Conservation (phyloP, 1,139 yeast species). For the Blastobotrys persicus region DNA sequence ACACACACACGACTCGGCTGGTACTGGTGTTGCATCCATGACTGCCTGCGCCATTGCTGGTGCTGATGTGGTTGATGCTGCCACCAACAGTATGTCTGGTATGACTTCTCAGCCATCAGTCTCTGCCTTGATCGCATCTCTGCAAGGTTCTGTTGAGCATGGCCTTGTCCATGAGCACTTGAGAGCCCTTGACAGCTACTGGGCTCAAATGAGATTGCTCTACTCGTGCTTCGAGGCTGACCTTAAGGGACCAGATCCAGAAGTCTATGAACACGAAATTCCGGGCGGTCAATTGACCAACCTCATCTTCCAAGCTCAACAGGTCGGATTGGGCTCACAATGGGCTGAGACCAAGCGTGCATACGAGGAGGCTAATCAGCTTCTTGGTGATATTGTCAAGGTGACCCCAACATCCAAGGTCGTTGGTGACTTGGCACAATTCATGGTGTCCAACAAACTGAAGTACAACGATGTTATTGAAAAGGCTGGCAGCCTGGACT, state of each 20-base stretch:
- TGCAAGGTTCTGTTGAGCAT: slow-evolving; percentile 81
- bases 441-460: slow-evolving; percentile 94
- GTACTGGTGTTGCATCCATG: slow-evolving; percentile 98
- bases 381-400: slow-evolving; percentile 94
- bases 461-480: slow-evolving; percentile 79
- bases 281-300: slow-evolving; percentile 99
- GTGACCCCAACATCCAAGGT: slow-evolving; percentile 99
- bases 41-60: slow-evolving; percentile 93
- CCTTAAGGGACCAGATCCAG: slow-evolving; percentile 99
- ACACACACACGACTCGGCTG: slow-evolving; percentile 99
- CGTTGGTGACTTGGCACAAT: slow-evolving; percentile 98
- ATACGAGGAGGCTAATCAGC: slow-evolving; percentile 81
- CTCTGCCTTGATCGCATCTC: slow-evolving; percentile 85
- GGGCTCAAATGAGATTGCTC: slow-evolving; percentile 98
- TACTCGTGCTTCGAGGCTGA: slow-evolving; percentile 98
- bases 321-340: slow-evolving; percentile 92
- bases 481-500: slow-evolving; percentile 86
- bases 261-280: slow-evolving; percentile 95
- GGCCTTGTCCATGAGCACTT: slow-evolving; percentile 67
- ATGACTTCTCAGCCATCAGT: slow-evolving; percentile 98
- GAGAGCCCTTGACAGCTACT: slow-evolving; percentile 84
- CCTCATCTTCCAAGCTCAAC: slow-evolving; percentile 97
- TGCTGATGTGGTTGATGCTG: slow-evolving; percentile 97
- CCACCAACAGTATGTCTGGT: slow-evolving; percentile 96
- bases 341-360: slow-evolving; percentile 96